phyloP scores from a whole-genome alignment of 2,329 filamentous ascomycete genomes.

The Metarhizium anisopliae region DNA sequence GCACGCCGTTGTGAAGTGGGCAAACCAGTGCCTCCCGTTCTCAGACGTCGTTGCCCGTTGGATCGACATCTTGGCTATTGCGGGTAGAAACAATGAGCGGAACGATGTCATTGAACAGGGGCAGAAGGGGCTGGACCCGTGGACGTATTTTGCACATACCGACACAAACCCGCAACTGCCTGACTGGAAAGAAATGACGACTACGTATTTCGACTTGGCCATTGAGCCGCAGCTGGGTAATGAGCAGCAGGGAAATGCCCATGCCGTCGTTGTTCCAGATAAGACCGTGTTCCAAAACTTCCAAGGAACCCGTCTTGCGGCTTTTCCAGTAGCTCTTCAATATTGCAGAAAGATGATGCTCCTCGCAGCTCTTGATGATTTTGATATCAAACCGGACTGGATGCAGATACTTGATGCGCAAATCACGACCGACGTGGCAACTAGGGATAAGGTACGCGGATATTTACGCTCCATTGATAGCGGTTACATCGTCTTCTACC shows the following conservation, averaged over 20 bases:
- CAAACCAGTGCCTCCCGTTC: conserved; percentile 79
- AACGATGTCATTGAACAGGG: conserved; percentile 87
- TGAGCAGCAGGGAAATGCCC: not conserved
- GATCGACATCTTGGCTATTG: conserved; percentile 78
- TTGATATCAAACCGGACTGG: conserved; percentile 71
- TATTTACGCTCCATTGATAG: conserved; percentile 38
- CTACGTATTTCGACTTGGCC: conserved; percentile 35
- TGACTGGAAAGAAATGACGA: conserved; percentile 42
- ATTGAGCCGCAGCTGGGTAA: conserved; percentile 18
- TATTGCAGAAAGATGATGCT: conserved; percentile 54
- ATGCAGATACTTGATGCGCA: conserved; percentile 67
- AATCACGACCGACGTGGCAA: conserved; percentile 59
- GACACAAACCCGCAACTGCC: conserved; percentile 33
- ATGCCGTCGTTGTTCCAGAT: not conserved
- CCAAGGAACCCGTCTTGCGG: conserved; percentile 34
- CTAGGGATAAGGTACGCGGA: conserved; percentile 47
- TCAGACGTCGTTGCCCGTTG: conserved; percentile 71
- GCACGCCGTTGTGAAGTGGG: conserved; percentile 79
- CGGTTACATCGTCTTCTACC: conserved; percentile 31
- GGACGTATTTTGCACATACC: conserved; percentile 39
- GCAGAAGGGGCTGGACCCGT: conserved; percentile 71
- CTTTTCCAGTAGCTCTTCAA: conserved; percentile 59
- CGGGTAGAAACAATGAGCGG: conserved; percentile 55
- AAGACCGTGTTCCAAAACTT: conserved; percentile 36
- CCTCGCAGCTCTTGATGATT: conserved; percentile 37